A percentile compares a stretch with the other conserved stretches of the same genome.
Conservation (phyloP, 2,329 filamentous ascomycete species). For the Pseudogymnoascus sp. region DNA sequence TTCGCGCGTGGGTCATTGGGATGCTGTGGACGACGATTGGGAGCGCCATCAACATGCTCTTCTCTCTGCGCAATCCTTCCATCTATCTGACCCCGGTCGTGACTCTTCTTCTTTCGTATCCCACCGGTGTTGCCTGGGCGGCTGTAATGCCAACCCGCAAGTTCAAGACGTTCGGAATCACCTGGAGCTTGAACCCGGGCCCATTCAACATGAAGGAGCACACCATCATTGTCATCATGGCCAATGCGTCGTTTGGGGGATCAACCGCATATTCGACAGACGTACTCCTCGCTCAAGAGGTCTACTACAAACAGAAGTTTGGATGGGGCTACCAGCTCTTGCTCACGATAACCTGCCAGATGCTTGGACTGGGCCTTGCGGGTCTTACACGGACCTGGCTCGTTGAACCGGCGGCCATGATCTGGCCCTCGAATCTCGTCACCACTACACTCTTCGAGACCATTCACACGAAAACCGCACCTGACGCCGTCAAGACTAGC, state of each 20-base stretch:
- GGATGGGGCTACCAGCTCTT: constrained; percentile 53
- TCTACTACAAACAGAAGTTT: constrained; percentile 67
- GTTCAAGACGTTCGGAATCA: constrained; percentile 42
- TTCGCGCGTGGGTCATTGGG: constrained; percentile 51
- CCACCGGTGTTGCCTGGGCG: constrained; percentile 55
- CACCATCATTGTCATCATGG: constrained; percentile 57
- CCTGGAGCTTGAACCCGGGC: constrained; percentile 56
- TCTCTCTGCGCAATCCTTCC: constrained; percentile 23
- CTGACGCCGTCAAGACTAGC: constrained; percentile 38
- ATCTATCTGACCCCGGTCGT: constrained; percentile 36
- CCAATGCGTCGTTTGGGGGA: constrained; percentile 28
- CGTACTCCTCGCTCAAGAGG: constrained; percentile 61
- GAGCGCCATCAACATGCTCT: constrained; percentile 24
- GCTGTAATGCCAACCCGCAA: constrained; percentile 19
- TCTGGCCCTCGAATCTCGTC: constrained; percentile 52
- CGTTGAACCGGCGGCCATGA: constrained; percentile 53
- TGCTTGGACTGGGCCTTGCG: constrained; percentile 57
- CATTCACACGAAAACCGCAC: constrained; percentile 34
- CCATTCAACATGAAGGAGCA: constrained; percentile 68
- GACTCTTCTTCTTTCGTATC: constrained; percentile 25
- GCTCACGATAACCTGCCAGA: constrained; percentile 52
- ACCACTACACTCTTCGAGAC: constrained; percentile 41
- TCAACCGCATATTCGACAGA: constrained; percentile 58
- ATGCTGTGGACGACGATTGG: constrained; percentile 15
- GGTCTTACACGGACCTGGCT: constrained; percentile 53